phyloP scores from a whole-genome alignment of 257 asterid genomes.

The Oldenlandia corymbosa region DNA sequence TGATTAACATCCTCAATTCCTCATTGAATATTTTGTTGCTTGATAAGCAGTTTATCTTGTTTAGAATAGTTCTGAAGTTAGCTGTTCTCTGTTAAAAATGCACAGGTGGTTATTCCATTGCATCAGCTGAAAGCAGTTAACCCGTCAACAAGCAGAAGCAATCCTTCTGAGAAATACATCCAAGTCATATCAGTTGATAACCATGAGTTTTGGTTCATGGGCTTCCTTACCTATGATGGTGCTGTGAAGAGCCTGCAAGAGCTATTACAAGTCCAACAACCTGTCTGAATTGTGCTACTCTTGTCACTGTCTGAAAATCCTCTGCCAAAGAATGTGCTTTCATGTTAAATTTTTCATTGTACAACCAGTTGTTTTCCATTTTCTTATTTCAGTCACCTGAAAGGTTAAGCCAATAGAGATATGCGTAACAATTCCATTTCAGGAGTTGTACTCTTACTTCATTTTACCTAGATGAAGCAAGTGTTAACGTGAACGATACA shows the following conservation, averaged over 20 bases:
- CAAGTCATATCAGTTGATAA: conserved; percentile 75
- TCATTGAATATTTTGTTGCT: neutral
- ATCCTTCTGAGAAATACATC: conserved; percentile 78
- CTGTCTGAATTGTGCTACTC: conserved; percentile 16
- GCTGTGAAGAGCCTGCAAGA: conserved; percentile 65
- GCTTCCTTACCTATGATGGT: conserved; percentile 69
- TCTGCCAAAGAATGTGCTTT: conserved; percentile 1
- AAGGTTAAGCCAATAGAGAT: neutral
- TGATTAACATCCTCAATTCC: no score
- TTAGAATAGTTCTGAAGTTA: neutral
- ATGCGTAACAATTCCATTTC: neutral
- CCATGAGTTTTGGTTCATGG: conserved; percentile 99
- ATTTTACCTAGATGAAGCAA: neutral
- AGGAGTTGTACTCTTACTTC: neutral
- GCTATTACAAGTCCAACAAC: conserved; percentile 22
- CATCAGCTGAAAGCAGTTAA: conserved; percentile 74
- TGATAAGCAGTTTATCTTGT: neutral
- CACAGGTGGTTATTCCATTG: conserved; percentile 67
- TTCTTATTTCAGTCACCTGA: no score
- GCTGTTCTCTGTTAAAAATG: conserved; percentile 8
- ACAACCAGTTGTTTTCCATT: no score
- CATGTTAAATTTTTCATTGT: no score
- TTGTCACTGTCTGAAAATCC: neutral
- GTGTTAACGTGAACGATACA: neutral
- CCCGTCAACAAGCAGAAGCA: conserved; percentile 56